Evolutionary conservation across 2,329 filamentous ascomycete species (phyloP), one percentile per base, ranked within the genome.

Genomic region (Diaporthe batatas): DNA sequence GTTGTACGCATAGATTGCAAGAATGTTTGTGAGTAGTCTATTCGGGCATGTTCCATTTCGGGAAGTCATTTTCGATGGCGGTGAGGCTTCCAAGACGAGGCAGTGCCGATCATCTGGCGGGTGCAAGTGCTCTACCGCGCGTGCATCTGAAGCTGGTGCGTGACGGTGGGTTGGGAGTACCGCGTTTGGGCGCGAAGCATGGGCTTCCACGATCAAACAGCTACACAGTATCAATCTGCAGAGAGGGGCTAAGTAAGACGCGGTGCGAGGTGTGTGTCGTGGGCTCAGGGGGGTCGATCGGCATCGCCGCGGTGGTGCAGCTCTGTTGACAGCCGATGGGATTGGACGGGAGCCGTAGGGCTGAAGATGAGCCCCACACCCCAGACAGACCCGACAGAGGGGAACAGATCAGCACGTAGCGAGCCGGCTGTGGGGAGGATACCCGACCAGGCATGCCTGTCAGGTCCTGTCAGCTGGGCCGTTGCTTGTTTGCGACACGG

Each of bases 321-420:
- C 49, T 57, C 25, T 53, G 65, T n/a, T 55, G 73, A 59, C 65
- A 54, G 49, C 25, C 21, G 39, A 36, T 42, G 32, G 51, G 59
- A 70, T 68, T 72, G 70, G 70, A 36, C 51, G 36, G 58, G 67
- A 53, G 68, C 71, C 67, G 54, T 74, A 74, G 73, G 73, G 73
- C 73, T 74, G 73, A 74, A 74, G 47, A 32, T 59, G 44, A 34
- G 29, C 73, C 68, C 70, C 70, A 70, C 67, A 70, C 58, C 59
- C 47, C 59, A 53, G 71, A 70, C 59, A 53, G 71, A 70, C 71
- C 73, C 71, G 71, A 73, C 71, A 71, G 42, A 34, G 53, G 67
- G 73, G 73, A 68, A 70, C 73, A 68, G 68, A 62, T 70, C 68
- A 70, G 68, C 68, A 49, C 68, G 55, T 62, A 70, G 68, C 55